phyloP scores from a whole-genome alignment of 2,329 filamentous ascomycete genomes.

The Alternaria ethzedia region DNA sequence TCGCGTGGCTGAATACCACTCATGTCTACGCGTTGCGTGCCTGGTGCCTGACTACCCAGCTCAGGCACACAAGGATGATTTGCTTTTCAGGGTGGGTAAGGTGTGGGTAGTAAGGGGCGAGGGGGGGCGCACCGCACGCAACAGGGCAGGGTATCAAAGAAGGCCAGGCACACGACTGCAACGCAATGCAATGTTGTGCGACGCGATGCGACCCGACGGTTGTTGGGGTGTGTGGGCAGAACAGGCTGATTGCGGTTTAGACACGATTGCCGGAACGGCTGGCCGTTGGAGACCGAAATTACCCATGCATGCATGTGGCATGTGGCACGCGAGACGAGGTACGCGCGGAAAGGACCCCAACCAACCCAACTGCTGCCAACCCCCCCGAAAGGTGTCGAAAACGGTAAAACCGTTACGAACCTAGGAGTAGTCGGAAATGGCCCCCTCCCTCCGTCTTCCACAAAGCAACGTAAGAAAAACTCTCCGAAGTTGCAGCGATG shows the following conservation, averaged over 20 bases:
- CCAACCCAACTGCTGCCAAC: background rate
- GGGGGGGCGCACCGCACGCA: background rate
- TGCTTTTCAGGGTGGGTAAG: background rate
- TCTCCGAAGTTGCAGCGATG: slow-evolving; percentile 1
- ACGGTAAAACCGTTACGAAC: background rate
- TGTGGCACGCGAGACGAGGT: background rate
- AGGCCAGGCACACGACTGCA: background rate
- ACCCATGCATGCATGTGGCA: background rate
- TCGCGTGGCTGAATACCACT: slow-evolving; percentile 6
- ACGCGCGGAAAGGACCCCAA: background rate
- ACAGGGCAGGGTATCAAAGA: background rate
- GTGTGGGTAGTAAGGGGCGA: background rate
- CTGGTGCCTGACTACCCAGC: background rate
- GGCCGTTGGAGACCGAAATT: background rate
- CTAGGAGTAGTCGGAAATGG: background rate
- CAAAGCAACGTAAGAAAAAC: background rate
- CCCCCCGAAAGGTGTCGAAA: background rate
- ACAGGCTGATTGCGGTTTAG: background rate
- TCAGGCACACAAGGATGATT: background rate
- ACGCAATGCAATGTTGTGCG: background rate
- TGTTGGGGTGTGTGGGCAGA: background rate
- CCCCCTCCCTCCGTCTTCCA: background rate
- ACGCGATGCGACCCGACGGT: background rate
- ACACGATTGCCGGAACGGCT: background rate
- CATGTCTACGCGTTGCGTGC: background rate